These are phyloP conservation scores for Lasiosphaeria miniovina DNA, from an alignment of 495 filamentous ascomycete genomes.

Conservation along the genomic window DNA sequence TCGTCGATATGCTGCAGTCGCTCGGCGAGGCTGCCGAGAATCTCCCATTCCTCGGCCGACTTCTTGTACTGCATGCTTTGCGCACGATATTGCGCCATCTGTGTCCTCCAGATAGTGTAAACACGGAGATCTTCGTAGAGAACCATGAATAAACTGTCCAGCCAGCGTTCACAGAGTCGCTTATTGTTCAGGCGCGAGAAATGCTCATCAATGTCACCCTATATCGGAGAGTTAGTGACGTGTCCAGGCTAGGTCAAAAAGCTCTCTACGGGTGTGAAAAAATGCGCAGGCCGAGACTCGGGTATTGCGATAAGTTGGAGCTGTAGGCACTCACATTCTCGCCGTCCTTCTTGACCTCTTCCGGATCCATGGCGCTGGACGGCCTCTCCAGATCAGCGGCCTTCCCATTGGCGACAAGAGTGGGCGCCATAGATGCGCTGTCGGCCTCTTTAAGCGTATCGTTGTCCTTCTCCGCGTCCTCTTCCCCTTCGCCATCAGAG, in stretches of 20 bases:
- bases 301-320: slow-evolving; percentile 18
- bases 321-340: slow-evolving; percentile 60
- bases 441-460: slow-evolving; percentile 20
- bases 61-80: slow-evolving; percentile 93
- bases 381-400: slow-evolving; percentile 67
- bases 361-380: slow-evolving; percentile 75
- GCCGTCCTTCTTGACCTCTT: slow-evolving; percentile 74
- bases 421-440: slow-evolving; percentile 28
- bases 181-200: slow-evolving; percentile 83
- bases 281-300: not conserved
- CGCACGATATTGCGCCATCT: slow-evolving; percentile 88
- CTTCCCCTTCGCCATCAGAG: slow-evolving; percentile 42
- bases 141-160: slow-evolving; percentile 99
- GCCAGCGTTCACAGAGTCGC: slow-evolving; percentile 93
- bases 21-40: slow-evolving; percentile 88
- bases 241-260: no score
- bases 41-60: slow-evolving; percentile 95
- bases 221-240: no score
- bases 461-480: slow-evolving; percentile 3
- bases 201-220: slow-evolving; percentile 44
- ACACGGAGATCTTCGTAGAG: slow-evolving; percentile 96
- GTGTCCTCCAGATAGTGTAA: slow-evolving; percentile 98
- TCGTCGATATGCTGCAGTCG: slow-evolving; percentile 87
- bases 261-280: not conserved
- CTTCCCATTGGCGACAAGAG: slow-evolving; percentile 39